A percentile compares a stretch with the other conserved stretches of the same genome.
phyloP scores from a whole-genome alignment of 345 rosid species.

The Hibiscus trionum region DNA sequence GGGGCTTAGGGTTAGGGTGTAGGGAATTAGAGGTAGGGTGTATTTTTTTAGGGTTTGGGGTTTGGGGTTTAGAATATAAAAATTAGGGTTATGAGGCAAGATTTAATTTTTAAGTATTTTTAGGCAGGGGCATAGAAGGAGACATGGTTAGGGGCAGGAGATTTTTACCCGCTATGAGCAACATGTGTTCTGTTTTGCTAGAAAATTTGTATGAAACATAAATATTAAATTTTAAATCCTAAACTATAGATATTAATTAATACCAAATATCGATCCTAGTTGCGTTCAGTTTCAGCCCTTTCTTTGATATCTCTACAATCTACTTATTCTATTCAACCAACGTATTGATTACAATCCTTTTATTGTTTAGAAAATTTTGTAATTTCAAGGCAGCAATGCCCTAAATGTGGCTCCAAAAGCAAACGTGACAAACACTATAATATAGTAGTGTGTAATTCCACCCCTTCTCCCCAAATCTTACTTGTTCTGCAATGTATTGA shows the following conservation, averaged over 20 bases:
- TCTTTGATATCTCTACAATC: not conserved
- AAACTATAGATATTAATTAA: not conserved
- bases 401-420: not conserved
- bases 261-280: no score
- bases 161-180: not conserved
- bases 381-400: not conserved
- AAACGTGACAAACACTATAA: not conserved
- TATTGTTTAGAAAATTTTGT: not conserved
- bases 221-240: not conserved
- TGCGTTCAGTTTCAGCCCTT: not conserved
- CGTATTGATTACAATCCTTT: not conserved
- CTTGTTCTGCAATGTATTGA: not conserved
- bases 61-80: no score
- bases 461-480: no score
- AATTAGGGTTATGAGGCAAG: no score
- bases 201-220: not conserved
- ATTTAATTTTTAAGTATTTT: no score
- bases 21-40: no score
- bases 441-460: no score
- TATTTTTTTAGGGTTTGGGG: no score
- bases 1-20: no score
- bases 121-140: no score
- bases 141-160: no score
- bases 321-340: not conserved
- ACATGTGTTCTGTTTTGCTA: not conserved